Evolutionary conservation across 2,329 filamentous ascomycete species (phyloP).

Genomic region (Phaeosphaeriaceae sp.): DNA sequence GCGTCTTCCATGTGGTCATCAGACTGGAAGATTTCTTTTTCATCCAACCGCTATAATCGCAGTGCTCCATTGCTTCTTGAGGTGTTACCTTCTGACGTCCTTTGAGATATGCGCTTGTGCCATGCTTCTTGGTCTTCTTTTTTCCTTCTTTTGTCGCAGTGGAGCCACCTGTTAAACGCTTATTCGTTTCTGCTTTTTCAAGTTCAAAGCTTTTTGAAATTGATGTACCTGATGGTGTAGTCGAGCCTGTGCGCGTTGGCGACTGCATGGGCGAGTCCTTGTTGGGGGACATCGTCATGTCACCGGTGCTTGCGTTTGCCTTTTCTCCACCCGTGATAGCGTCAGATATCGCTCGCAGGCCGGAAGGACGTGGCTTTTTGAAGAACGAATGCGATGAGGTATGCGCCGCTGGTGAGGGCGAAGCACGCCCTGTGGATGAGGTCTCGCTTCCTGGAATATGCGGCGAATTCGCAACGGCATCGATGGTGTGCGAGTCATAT

Average conservation of each 20-base stretch:
- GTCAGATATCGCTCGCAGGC: conserved; percentile 87
- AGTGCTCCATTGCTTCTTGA: conserved; percentile 80
- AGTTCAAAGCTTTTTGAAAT: conserved; percentile 76
- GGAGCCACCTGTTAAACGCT: conserved; percentile 50
- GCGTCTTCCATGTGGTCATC: conserved; percentile 97
- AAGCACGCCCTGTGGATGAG: conserved; percentile 55
- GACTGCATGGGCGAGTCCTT: conserved; percentile 65
- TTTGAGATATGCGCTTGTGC: conserved; percentile 90
- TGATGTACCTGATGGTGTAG: conserved; percentile 63
- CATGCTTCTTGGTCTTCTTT: conserved; percentile 78
- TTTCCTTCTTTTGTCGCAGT: conserved; percentile 48
- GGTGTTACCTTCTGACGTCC: conserved; percentile 83
- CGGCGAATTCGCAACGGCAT: conserved; percentile 51
- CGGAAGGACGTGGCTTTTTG: conserved; percentile 60
- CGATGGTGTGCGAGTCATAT: conserved; percentile 56
- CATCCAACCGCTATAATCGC: conserved; percentile 99
- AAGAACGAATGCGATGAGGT: conserved; percentile 46
- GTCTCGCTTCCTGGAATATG: conserved; percentile 54
- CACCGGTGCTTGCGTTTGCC: conserved; percentile 52
- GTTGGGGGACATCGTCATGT: conserved; percentile 50
- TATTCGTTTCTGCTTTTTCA: conserved; percentile 66
- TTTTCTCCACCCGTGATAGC: conserved; percentile 63
- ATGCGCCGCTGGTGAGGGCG: conserved; percentile 49
- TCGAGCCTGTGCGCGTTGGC: conserved; percentile 78
- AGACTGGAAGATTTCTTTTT: conserved; percentile 97